Conservation (phyloP, 345 rosid species). For the Hevea brasiliensis region DNA sequence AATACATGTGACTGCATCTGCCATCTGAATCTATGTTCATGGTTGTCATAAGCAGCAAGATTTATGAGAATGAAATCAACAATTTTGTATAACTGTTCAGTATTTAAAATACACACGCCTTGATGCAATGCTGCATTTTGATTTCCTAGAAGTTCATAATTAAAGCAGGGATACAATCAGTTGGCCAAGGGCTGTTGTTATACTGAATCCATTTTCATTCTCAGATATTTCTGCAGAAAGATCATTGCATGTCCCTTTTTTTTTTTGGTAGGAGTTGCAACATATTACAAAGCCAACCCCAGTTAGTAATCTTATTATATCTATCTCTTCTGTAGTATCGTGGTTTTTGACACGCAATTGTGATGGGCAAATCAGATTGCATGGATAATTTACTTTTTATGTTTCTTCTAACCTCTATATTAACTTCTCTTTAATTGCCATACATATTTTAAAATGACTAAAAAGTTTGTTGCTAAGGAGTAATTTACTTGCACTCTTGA, state of each 20-base stretch:
- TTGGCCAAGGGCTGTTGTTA: background rate
- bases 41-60: background rate
- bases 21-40: background rate
- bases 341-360: background rate
- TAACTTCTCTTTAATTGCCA: background rate
- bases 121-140: background rate
- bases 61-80: slow-evolving; percentile 1
- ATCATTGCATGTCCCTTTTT: background rate
- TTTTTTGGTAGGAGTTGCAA: background rate
- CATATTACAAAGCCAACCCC: background rate
- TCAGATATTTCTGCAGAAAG: background rate
- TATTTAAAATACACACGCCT: background rate
- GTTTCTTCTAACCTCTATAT: background rate
- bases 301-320: too few relatives aligned
- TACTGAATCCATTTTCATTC: background rate
- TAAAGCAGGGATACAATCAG: background rate
- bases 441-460: background rate
- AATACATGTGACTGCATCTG: background rate
- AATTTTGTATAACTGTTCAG: background rate
- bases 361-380: background rate
- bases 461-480: background rate
- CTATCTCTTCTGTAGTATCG: background rate
- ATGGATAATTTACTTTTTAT: background rate
- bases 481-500: background rate
- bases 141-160: slow-evolving; percentile 1